Base-by-base conservation (phyloP, 768 basidiomycete species). In the Galerina marginata region DNA sequence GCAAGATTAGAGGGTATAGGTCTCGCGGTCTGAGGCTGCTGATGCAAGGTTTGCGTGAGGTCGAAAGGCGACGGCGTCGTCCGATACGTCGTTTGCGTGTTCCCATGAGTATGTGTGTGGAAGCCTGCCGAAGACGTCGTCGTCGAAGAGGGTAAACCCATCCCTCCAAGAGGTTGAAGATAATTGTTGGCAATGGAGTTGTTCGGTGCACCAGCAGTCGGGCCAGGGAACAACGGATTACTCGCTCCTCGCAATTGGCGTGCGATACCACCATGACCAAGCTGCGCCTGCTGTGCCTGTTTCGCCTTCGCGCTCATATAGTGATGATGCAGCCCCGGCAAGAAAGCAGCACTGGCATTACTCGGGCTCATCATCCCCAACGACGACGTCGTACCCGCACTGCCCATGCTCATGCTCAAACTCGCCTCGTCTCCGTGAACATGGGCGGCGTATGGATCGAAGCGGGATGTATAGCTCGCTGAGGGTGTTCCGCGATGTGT, bases 311-410 rank as follows among this genome's bases (percentile, higher is more conserved):
- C 76, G 56, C 76, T 81, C 44, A 84, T 74, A 63, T 91, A 91
- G 63, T 87, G 84, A 38, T 83, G 82, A 62, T 90, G 88, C 40
- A 90, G 74, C 9, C 89, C 83, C 1, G 90, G 90, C 9, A 94
- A 77, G 78, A 94, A 94, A 9, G 92, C 92, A 1, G 89, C 91
- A 38, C 89, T 90, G 2, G 92, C 90, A 68, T 93, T 93, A 51
- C 88, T 89, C 0, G 90, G 91, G 42, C 82, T 79, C 61, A 88
- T 77, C 73, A 82, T 80, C 3, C 74, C 70, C 56, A 72, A 29
- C 59, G 69, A 67, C 39, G 53, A 61, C 26, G 58, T 60, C 47
- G 58, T 56, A 23, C 56, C 71, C 9, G 69, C 65, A 59, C 69
- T 76, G 11, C 77, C 75, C 20, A 79, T 69, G 58, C 75, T 76